These are phyloP conservation scores for Saccharum hybrid DNA, from an alignment of 202 grass and related monocot species.

Conservation along the genomic window DNA sequence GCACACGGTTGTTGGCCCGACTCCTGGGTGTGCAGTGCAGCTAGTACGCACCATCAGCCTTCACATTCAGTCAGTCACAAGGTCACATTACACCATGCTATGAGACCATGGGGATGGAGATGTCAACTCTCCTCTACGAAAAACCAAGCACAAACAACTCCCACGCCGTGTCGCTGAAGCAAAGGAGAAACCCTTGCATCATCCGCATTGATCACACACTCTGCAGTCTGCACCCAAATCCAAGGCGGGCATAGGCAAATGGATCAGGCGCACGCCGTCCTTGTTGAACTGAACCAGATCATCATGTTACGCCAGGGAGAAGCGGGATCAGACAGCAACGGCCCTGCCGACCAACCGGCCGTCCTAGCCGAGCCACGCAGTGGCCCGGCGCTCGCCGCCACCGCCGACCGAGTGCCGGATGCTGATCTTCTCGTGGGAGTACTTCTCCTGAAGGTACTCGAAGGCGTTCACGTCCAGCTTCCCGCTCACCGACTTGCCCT, in stretches of 20 bases:
- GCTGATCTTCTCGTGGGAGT: slow-evolving; percentile 90
- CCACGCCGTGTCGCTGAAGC: slow-evolving; percentile 37
- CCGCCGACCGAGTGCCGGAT: slow-evolving; percentile 71
- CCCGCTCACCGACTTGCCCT: slow-evolving; percentile 88
- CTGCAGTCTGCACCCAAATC: not conserved
- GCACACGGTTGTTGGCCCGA: no score
- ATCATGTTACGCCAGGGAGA: no score
- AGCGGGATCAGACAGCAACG: not conserved
- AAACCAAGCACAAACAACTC: slow-evolving; percentile 13
- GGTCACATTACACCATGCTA: not conserved
- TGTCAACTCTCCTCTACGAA: slow-evolving; percentile 9
- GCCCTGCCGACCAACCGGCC: not conserved
- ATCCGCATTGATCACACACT: not conserved
- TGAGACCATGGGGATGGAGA: not conserved
- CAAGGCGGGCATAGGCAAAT: not conserved
- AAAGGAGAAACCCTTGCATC: slow-evolving; percentile 29
- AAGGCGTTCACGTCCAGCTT: slow-evolving; percentile 90
- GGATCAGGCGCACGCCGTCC: slow-evolving; percentile 17
- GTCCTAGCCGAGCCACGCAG: slow-evolving; percentile 71
- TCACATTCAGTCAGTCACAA: slow-evolving; percentile 1
- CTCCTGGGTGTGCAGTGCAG: no score
- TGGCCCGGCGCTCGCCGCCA: slow-evolving; percentile 60
- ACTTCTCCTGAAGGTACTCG: slow-evolving; percentile 85
- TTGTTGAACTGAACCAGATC: slow-evolving; percentile 18
- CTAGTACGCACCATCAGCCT: not conserved